Conservation (phyloP, 768 basidiomycete genomes). For the Pleurotus sapidus region DNA sequence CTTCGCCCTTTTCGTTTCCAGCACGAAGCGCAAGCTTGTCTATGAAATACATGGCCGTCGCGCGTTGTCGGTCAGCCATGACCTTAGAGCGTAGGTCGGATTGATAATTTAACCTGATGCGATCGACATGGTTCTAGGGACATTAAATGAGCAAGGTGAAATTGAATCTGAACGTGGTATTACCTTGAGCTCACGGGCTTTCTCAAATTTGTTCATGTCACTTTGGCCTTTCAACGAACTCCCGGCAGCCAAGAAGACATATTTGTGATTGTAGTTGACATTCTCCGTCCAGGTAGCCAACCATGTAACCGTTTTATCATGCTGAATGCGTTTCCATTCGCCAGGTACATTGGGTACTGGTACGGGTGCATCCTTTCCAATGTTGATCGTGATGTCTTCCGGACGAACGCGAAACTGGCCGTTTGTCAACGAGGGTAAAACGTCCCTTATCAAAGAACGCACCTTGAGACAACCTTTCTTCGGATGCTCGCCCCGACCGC, state of each 20-base stretch:
- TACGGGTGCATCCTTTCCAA: constrained; percentile 69
- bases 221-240: constrained; percentile 98
- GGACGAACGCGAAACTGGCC: constrained; percentile 80
- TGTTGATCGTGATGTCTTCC: constrained; percentile 95
- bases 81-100: constrained; percentile 84
- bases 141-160: constrained; percentile 2
- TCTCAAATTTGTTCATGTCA: constrained; percentile 97
- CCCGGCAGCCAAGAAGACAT: constrained; percentile 97
- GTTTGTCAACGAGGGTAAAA: not conserved
- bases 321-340: constrained; percentile 82
- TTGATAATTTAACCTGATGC: constrained; percentile 87
- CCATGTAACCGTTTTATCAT: constrained; percentile 98
- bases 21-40: constrained; percentile 96
- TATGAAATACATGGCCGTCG: constrained; percentile 99
- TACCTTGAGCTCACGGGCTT: constrained; percentile 94
- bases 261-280: constrained; percentile 92
- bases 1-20: constrained; percentile 99
- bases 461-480: constrained; percentile 97
- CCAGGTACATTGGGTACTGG: constrained; percentile 93
- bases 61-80: constrained; percentile 93
- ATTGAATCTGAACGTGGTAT: constrained; percentile 11
- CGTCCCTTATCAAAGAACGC: constrained; percentile 15
- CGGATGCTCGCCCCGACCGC: constrained; percentile 97
- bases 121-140: constrained; percentile 80
- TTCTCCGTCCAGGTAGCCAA: constrained; percentile 99